Conservation (phyloP, 805 yeast genomes). For the Ogataea saltuana region DNA sequence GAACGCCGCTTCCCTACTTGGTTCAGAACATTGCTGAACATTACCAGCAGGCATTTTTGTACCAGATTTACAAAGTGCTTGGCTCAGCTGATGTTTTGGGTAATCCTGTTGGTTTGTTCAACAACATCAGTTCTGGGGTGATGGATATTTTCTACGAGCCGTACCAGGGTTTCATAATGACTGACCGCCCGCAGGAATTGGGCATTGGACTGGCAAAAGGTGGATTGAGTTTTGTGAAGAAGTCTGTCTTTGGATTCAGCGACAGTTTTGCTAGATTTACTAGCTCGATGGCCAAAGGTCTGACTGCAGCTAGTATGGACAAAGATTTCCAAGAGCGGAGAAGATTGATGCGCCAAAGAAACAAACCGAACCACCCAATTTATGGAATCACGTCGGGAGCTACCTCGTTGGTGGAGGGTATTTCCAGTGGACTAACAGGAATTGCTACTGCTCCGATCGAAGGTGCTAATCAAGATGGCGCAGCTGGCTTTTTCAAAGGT, state of each 20-base stretch:
- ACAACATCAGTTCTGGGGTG: slow-evolving; percentile 90
- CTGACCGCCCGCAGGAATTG: slow-evolving; percentile 92
- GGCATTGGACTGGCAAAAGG: slow-evolving; percentile 97
- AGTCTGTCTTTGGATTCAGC: slow-evolving; percentile 91
- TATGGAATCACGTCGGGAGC: slow-evolving; percentile 88
- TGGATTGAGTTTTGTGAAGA: slow-evolving; percentile 88
- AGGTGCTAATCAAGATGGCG: slow-evolving; percentile 88
- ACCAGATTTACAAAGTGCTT: slow-evolving; percentile 86
- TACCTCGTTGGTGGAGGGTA: slow-evolving; percentile 79
- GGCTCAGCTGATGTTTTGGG: slow-evolving; percentile 98
- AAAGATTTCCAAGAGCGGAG: slow-evolving; percentile 82
- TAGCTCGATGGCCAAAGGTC: slow-evolving; percentile 91
- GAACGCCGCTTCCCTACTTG: slow-evolving; percentile 80
- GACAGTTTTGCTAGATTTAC: slow-evolving; percentile 92
- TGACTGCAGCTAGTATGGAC: slow-evolving; percentile 89
- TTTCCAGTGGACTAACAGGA: slow-evolving; percentile 87
- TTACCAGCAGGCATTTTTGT: slow-evolving; percentile 88
- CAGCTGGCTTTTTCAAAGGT: slow-evolving; percentile 91
- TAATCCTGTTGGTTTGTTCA: slow-evolving; percentile 95
- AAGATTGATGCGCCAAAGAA: slow-evolving; percentile 70
- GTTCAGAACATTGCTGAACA: slow-evolving; percentile 74
- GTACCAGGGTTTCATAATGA: slow-evolving; percentile 90
- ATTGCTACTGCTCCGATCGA: slow-evolving; percentile 87
- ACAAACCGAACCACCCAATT: slow-evolving; percentile 80
- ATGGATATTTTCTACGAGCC: slow-evolving; percentile 97